Base-by-base conservation (phyloP, 169 alveolate genomes). In the Plasmodium vivax region DNA sequence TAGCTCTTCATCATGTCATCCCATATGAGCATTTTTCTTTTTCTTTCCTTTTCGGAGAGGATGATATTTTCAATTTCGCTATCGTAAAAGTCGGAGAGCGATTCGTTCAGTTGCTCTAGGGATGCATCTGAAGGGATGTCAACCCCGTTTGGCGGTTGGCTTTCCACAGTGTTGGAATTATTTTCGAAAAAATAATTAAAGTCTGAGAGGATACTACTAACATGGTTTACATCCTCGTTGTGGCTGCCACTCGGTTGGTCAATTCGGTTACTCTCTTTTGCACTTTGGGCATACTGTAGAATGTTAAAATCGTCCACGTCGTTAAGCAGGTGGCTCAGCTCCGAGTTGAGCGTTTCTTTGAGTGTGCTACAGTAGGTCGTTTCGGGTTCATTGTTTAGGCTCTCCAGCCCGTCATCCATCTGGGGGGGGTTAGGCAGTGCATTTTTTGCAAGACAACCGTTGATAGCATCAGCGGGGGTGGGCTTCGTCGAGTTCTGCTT, bases 1-100 rank as follows among this genome's bases (percentile, higher is more conserved):
- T 95, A 93, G 58, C 93, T 97, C 94, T 87, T 97, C 87, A 98
- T 97, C 79, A 97, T 95, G 84, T 97, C 98, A 85, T 97, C 98
- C 98, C 98, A 97, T 32, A 97, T 93, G n/a, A 96, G 93, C 85
- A 96, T 95, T 87, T 97, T 97, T 8, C 97, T 95, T 58, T 79
- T 95, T 93, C 90, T 96, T 93, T 97, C 98, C 47, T 95, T 95
- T 51, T 96, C 98, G 4, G 97, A 95, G 32, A 97, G 94, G 30
- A 97, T 95, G 94, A 97, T 94, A 84, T 84, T 92, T 77, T 95
- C 96, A 45, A 95, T 95, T 83, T 95, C 97, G 16, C 96, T 94
- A 47, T 95, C 97, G 56, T 94, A 92, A 5, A 82, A 80, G 47
- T 95, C 97, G 73, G 96, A 93, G 43, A 95, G 32, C 38, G 92